Evolutionary conservation across 257 asterid species (phyloP), one percentile per base, ranked within the genome.

Genomic region (Capsicum chinense): DNA sequence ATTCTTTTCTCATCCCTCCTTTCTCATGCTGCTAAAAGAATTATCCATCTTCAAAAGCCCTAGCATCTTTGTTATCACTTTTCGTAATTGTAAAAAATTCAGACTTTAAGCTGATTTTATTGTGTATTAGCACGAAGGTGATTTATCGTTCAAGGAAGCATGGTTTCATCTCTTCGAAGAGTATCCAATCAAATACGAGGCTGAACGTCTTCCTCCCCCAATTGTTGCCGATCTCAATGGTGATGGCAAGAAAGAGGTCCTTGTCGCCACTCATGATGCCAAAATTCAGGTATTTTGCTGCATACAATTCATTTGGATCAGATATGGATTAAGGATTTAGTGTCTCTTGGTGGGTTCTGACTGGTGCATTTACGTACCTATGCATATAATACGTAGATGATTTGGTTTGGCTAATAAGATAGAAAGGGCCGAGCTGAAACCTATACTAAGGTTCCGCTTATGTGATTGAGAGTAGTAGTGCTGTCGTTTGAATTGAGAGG

Each of bases 201-300:
- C 92, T 5, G 98, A 97, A 60, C 98, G 98, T 56, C 97, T 95
- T 79, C 98, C 99, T 11, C 98, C 97, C 81, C 99, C 98, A 1
- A 85, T 97, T 59, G 97, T 97, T 15, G 90, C 98, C 64, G 99
- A 97, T 93, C 95, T 97, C 83, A 97, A 97, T 84, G 99, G 99
- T 48, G 99, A 97, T 80, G 98, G 99, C 42, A 93, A 90, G 80
- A 90, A 87, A 33, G 99, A 97, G 92, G 94, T 97, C 85, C 95
- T 97, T 35, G 95, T 95, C 60, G 97, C 99, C 26, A 97, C 99
- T 57, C 98, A 95, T 88, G 99, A 97, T 88, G 98, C 98, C 52
- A 97, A 93, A 93, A 93, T 95, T 86, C 98, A 92, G 95, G 99
- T 93, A 9, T 56, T 68, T 47, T 14, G 15, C 48, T 74, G 4